Evolutionary conservation across 192 early-diverging fungal genomes (phyloP).

Genomic region (Irineochytrium annulatum): DNA sequence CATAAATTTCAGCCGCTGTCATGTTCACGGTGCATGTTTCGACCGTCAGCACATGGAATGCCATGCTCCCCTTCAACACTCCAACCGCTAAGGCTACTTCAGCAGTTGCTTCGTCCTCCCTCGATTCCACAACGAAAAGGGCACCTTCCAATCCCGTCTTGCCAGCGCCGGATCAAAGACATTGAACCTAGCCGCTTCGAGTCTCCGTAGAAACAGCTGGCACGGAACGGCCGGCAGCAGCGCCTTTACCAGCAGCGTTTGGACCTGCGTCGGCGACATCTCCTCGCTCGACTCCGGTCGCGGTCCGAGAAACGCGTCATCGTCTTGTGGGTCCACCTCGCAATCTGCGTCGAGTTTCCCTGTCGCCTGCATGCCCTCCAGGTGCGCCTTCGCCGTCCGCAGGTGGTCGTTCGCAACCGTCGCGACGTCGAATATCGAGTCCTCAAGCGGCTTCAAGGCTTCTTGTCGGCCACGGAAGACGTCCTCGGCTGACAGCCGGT

Average conservation of each 20-base stretch:
- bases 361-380: not conserved
- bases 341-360: too few relatives aligned
- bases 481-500: slow-evolving; percentile 71
- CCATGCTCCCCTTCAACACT: too few relatives aligned
- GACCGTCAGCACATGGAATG: too few relatives aligned
- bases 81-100: too few relatives aligned
- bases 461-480: slow-evolving; percentile 54
- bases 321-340: too few relatives aligned
- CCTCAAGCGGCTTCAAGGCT: slow-evolving; percentile 54
- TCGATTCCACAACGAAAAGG: slow-evolving; percentile 56
- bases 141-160: slow-evolving; percentile 62
- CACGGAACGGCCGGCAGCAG: slow-evolving; percentile 66
- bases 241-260: slow-evolving; percentile 39
- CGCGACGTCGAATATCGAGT: slow-evolving; percentile 84
- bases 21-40: too few relatives aligned
- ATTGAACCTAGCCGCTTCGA: slow-evolving; percentile 80
- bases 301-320: too few relatives aligned
- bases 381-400: slow-evolving; percentile 61
- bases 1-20: too few relatives aligned
- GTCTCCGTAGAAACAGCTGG: slow-evolving; percentile 67
- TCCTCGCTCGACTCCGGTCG: too few relatives aligned
- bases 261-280: slow-evolving; percentile 41
- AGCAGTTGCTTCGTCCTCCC: too few relatives aligned
- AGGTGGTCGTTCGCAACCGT: slow-evolving; percentile 76
- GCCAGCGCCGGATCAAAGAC: slow-evolving; percentile 69